A percentile compares a stretch with the other conserved stretches of the same genome.
Conservation (phyloP, 2,329 filamentous ascomycete species). For the Stemphylium vesicarium region DNA sequence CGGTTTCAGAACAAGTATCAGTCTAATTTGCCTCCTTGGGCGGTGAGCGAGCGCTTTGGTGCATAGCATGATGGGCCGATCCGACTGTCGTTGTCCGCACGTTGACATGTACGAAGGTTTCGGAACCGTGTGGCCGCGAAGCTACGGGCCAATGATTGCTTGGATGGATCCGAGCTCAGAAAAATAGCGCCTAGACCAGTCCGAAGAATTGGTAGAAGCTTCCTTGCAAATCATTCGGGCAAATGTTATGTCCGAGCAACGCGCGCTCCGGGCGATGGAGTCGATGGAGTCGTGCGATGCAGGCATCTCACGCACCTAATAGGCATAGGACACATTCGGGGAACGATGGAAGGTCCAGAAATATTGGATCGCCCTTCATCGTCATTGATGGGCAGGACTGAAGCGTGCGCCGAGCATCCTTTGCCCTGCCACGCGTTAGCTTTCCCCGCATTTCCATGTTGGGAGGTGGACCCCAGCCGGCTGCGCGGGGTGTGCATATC, state of each 20-base stretch:
- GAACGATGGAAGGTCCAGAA: neutral
- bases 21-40: neutral
- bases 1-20: neutral
- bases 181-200: constrained; percentile 1
- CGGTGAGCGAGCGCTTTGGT: neutral
- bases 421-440: constrained; percentile 23
- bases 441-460: constrained; percentile 38
- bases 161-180: neutral
- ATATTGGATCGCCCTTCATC: neutral
- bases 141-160: constrained; percentile 1
- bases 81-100: neutral
- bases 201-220: neutral
- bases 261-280: neutral
- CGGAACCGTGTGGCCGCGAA: constrained; percentile 5
- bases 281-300: neutral
- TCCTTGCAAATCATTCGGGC: neutral
- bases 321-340: neutral
- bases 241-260: neutral
- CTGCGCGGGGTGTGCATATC: constrained; percentile 41
- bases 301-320: neutral
- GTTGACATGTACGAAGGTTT: constrained; percentile 7
- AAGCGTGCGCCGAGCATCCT: constrained; percentile 2
- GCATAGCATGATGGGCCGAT: constrained; percentile 6
- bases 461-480: constrained; percentile 25
- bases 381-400: neutral